Percentiles rank a stretch among this genome's conserved stretches.
These are phyloP conservation scores for Solioccasus polychromus DNA, from an alignment of 768 basidiomycete species.

Conservation along the genomic window DNA sequence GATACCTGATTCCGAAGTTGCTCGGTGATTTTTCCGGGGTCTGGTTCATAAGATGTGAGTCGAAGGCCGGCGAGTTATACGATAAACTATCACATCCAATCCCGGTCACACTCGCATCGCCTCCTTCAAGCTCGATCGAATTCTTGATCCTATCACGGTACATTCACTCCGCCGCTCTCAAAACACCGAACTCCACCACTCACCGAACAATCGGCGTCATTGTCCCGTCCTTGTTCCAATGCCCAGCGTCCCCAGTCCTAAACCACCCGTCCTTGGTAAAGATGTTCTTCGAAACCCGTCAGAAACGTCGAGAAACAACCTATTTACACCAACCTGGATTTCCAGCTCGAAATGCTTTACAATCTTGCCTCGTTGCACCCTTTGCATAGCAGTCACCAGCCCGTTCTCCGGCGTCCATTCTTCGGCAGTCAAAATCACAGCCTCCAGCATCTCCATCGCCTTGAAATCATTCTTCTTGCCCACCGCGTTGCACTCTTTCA, in stretches of 20 bases:
- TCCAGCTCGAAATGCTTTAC: constrained; percentile 59
- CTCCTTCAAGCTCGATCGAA: constrained; percentile 77
- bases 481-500: constrained; percentile 72
- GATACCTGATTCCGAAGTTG: too few species aligned
- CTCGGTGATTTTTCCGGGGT: too few species aligned
- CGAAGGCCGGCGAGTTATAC: too few species aligned
- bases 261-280: constrained; percentile 93
- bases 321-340: too few species aligned
- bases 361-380: constrained; percentile 76
- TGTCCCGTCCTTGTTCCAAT: constrained; percentile 93
- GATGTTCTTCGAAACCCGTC: too few species aligned
- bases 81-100: background rate
- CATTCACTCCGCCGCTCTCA: background rate
- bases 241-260: constrained; percentile 91
- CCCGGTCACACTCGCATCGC: constrained; percentile 51
- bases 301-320: too few species aligned
- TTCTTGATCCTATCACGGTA: constrained; percentile 69
- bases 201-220: constrained; percentile 85
- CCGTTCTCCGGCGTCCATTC: constrained; percentile 94
- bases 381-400: constrained; percentile 87
- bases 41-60: too few species aligned
- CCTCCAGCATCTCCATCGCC: constrained; percentile 70
- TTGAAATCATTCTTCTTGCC: constrained; percentile 90
- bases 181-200: constrained; percentile 22
- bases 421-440: constrained; percentile 73